Conservation (phyloP, 164 flowering plant species). For the Protea cynaroides region DNA sequence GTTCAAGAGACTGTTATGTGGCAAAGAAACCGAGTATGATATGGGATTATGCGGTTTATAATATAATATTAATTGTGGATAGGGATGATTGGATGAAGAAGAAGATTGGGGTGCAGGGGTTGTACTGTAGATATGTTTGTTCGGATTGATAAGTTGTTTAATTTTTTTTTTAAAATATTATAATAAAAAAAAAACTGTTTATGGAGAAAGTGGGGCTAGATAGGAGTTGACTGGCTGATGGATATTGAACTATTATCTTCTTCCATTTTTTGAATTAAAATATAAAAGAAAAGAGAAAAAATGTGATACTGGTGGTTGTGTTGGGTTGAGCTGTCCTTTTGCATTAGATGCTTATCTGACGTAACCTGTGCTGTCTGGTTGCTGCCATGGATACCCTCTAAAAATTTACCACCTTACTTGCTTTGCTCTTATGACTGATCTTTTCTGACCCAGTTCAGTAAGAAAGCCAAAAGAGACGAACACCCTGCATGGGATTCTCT, state of each 20-base stretch:
- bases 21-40: not conserved
- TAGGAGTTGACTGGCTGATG: conserved; percentile 29
- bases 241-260: conserved; percentile 6
- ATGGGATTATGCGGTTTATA: not conserved
- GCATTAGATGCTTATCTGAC: conserved; percentile 28
- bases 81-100: conserved; percentile 4
- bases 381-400: conserved; percentile 2
- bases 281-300: not conserved
- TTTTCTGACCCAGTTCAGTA: no score
- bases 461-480: not conserved
- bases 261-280: not conserved
- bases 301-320: conserved; percentile 5
- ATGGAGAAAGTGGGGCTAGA: conserved; percentile 18
- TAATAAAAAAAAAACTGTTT: not conserved
- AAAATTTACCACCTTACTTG: no score
- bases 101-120: not conserved
- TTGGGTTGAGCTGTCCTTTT: conserved; percentile 26
- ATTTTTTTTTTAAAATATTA: no score
- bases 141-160: not conserved
- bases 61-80: not conserved
- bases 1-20: not conserved
- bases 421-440: no score
- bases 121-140: no score
- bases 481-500: not conserved
- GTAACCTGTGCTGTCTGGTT: conserved; percentile 20